Evolutionary conservation across 352 stramenopile genomes (phyloP).

Genomic region (Phytopythium sindhum): DNA sequence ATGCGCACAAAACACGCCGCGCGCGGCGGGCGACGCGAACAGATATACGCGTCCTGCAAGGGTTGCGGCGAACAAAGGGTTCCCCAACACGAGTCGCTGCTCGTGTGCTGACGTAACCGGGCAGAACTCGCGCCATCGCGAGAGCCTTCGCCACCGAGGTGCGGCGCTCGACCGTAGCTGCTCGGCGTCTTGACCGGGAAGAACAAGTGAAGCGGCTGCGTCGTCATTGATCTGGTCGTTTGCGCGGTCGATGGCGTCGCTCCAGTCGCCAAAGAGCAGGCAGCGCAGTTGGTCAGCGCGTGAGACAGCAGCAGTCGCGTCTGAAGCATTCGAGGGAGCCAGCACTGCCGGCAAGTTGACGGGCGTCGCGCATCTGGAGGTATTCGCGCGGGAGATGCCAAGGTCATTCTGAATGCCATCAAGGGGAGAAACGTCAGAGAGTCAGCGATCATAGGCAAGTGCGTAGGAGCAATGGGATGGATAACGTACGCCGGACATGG

Average conservation of each 20-base stretch:
- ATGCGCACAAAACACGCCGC: conserved; percentile 34
- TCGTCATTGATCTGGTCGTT: conserved; percentile 4
- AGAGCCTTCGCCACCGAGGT: conserved; percentile 20
- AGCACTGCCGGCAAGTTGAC: conserved; percentile 34
- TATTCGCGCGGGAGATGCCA: conserved; percentile 39
- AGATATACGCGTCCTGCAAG: conserved; percentile 58
- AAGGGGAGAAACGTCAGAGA: background rate
- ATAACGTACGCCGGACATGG: conserved; percentile 50
- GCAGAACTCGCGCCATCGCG: conserved; percentile 66
- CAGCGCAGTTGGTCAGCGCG: conserved; percentile 56
- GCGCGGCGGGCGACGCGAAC: conserved; percentile 26
- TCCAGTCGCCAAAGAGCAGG: conserved; percentile 63
- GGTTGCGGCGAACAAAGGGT: conserved; percentile 35
- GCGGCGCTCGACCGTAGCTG: background rate
- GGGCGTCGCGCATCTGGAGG: conserved; percentile 26
- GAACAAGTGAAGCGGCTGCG: conserved; percentile 18
- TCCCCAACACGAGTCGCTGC: conserved; percentile 25
- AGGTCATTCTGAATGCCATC: conserved; percentile 27
- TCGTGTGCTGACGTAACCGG: conserved; percentile 33
- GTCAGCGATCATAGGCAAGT: background rate
- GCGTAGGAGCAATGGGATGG: no score
- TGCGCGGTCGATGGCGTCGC: conserved; percentile 15
- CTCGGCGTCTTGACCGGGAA: conserved; percentile 9
- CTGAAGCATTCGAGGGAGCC: conserved; percentile 13
- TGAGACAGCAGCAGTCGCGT: background rate